Conservation (phyloP, 192 early-diverging fungal genomes). For the Cetraspora pellucida region DNA sequence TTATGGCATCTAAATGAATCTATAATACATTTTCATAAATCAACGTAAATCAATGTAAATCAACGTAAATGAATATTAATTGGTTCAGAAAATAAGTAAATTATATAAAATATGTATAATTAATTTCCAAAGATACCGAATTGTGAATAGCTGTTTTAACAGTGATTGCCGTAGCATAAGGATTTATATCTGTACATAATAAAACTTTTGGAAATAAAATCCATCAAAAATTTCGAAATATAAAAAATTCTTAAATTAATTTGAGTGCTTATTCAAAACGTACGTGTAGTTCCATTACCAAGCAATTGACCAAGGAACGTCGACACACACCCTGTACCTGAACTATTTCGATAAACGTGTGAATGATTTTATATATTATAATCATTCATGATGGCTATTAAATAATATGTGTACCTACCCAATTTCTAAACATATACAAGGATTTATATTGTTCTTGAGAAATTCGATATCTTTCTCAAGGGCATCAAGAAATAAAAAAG, state of each 20-base stretch:
- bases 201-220: slow-evolving; percentile 43
- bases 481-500: slow-evolving; percentile 89
- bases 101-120: neutral
- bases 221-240: no score
- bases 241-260: slow-evolving; percentile 10
- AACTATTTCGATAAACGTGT: slow-evolving; percentile 46
- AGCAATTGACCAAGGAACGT: slow-evolving; percentile 72
- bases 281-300: slow-evolving; percentile 47
- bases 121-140: slow-evolving; percentile 25
- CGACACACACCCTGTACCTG: slow-evolving; percentile 82
- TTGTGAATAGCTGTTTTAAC: slow-evolving; percentile 63
- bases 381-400: no score
- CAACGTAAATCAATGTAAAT: neutral
- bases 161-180: slow-evolving; percentile 69
- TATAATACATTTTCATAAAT: slow-evolving; percentile 30
- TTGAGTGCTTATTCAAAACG: no score
- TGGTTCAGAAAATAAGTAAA: neutral
- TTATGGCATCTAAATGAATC: slow-evolving; percentile 65
- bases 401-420: slow-evolving; percentile 52
- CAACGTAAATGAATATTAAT: neutral
- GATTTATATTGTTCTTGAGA: slow-evolving; percentile 54
- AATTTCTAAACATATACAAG: slow-evolving; percentile 82
- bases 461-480: slow-evolving; percentile 74
- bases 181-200: slow-evolving; percentile 84
- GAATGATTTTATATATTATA: neutral